Base-by-base conservation (phyloP, 2,329 filamentous ascomycete species). In the Xylaria sp. region DNA sequence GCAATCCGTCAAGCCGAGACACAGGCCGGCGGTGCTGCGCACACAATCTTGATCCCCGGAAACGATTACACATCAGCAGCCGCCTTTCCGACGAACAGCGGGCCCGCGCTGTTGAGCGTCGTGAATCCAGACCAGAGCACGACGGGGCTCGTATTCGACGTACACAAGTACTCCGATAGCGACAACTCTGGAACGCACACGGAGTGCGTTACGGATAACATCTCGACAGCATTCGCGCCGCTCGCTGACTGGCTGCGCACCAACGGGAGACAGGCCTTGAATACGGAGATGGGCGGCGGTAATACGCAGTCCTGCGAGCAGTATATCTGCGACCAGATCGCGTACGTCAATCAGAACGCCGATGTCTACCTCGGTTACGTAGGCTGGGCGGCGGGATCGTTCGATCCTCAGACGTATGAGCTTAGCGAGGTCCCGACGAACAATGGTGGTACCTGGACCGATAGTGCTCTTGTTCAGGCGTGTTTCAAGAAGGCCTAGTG, bases 31-130 rank as follows among this genome's bases (percentile, higher is more conserved):
- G 67, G 67, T 7, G 23, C 58, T 3, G 41, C 60, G 39, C 67
- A 86, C 65, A 79, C 81, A 63, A 85, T 87, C 62, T 76, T 87
- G 12, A 77, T 88, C 4, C 85, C 86, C 0, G 86, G 86, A 5
- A 84, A 80, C 13, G 81, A 81, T 63, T 87, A 77, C 70, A 81
- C 82, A 0, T 76, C 75, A 7, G 80, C 81, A 0, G 72, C 59
- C 8, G 65, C 70, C 0, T 81, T 82, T 69, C 74, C 81, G 12
- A 76, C 74, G 1, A 76, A 78, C 30, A 79, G 80, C 12, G 81
- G 79, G 0, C 79, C 79, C 0, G 82, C 82, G 0, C 76, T 85
- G 0, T 70, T 75, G 3, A 76, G 72, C 3, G 79, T 86, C 18
- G 82, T 73, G 39, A 84, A 86, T 68, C 80, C 78, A 0, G 82